Evolutionary conservation across 139 green algal genomes (phyloP), one percentile per base, ranked within the genome.

Genomic region (Tetradesmus lagerheimii): DNA sequence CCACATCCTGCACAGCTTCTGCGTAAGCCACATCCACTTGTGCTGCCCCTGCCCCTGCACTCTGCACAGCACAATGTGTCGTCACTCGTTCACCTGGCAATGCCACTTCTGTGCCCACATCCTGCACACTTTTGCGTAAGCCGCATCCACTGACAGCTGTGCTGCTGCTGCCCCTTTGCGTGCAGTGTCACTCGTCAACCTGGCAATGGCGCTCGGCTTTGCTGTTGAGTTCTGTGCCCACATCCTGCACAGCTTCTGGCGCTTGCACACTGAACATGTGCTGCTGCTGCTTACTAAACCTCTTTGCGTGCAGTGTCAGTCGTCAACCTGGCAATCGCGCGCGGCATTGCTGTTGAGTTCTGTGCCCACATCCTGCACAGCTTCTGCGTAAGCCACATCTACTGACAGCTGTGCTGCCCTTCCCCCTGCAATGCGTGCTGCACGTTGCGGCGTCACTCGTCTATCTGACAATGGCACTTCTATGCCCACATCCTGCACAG

Each of bases 341-440:
- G 98, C 50, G 96, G 96, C 66, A 98, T 98, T 39, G 94, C 92
- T 0, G 94, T 99, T 43, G 96, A 98, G 95, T 98, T 98, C 87
- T 95, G 92, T 62, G 94, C 93, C 6, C 96, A 98, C 85, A 88
- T 98, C 20, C 83, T 97, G 67, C 96, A 98, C 81, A 77, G 50
- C 50, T 86, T 76, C 50, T 74, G 89, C 91, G 64, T 88, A 38
- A 84, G 75, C 81, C 67, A 86, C 23, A 97, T 27, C 78, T 96
- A 71, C 95, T 97, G 81, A 92, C 96, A 92, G 27, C 84, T 97
- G 86, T 95, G 97, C 67, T 95, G 97, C 67, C 97, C 97, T 91
- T 90, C 97, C 95, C 9, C 43, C 43, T 62, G 4, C 47, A n/a
- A n/a, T 62, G 47, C 47, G 47, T 62, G n/a, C 47, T 62, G 47